Percentiles rank a stretch among this genome's conserved stretches.
These are phyloP conservation scores for Plantago ovata DNA, from an alignment of 257 asterid genomes.

Conservation along the genomic window DNA sequence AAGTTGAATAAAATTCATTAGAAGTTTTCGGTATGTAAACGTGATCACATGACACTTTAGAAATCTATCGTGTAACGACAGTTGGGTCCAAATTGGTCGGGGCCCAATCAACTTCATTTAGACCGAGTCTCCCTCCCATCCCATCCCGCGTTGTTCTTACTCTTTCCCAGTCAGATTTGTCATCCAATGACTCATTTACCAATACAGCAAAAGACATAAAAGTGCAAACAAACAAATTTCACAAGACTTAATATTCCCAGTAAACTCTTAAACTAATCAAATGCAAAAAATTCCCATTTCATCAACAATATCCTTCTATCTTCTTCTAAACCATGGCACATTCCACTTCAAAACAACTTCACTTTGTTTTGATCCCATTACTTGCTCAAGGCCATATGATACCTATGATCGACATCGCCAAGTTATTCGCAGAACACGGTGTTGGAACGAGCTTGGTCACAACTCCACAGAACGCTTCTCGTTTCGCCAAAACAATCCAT, in stretches of 20 bases:
- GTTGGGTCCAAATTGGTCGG: not conserved
- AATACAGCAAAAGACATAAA: not conserved
- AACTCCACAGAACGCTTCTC: slow-evolving; percentile 54
- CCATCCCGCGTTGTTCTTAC: not conserved
- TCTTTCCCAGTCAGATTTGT: slow-evolving; percentile 23
- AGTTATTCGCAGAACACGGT: slow-evolving; percentile 50
- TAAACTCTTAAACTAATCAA: not conserved
- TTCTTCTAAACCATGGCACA: not conserved
- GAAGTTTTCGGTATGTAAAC: no score
- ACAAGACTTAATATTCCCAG: not conserved
- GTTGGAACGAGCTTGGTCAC: slow-evolving; percentile 46
- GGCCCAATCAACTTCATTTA: slow-evolving; percentile 28
- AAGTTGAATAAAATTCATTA: no score
- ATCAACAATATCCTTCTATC: not conserved
- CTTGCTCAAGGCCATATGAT: slow-evolving; percentile 77
- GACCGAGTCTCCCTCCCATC: slow-evolving; percentile 4
- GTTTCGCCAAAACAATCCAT: slow-evolving; percentile 32
- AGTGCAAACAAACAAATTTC: not conserved
- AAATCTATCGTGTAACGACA: not conserved
- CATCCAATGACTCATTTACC: slow-evolving; percentile 16
- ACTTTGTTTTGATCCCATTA: slow-evolving; percentile 60
- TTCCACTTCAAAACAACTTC: slow-evolving; percentile 20
- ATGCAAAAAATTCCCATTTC: slow-evolving; percentile 1
- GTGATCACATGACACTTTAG: not conserved
- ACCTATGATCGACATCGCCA: slow-evolving; percentile 79